Percentiles rank a stretch among this genome's conserved stretches.
Conservation (phyloP, 164 flowering plant genomes). For the Cinnamomum chago region DNA sequence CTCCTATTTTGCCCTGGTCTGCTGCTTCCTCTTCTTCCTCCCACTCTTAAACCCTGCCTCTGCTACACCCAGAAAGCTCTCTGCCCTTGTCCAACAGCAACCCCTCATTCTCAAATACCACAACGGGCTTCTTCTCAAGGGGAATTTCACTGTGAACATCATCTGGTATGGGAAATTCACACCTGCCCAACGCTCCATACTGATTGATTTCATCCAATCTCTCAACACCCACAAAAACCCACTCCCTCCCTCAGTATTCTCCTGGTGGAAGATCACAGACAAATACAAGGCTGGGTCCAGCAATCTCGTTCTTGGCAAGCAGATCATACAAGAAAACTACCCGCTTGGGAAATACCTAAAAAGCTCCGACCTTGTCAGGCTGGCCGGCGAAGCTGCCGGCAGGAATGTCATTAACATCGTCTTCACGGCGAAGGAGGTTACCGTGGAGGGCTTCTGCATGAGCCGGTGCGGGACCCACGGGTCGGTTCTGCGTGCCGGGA, state of each 20-base stretch:
- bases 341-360: conserved; percentile 52
- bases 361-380: conserved; percentile 23
- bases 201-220: conserved; percentile 59
- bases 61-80: conserved; percentile 26
- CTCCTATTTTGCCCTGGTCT: neutral
- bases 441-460: conserved; percentile 52
- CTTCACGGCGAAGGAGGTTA: conserved; percentile 58
- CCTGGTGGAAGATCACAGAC: conserved; percentile 66
- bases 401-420: conserved; percentile 35
- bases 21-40: conserved; percentile 7
- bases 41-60: neutral
- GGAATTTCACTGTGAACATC: conserved; percentile 48
- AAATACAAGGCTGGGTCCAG: conserved; percentile 45
- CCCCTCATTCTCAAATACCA: conserved; percentile 55
- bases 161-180: conserved; percentile 65
- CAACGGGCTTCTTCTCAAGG: conserved; percentile 66
- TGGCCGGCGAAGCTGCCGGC: conserved; percentile 27
- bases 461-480: conserved; percentile 50
- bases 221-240: conserved; percentile 17
- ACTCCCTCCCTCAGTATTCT: conserved; percentile 39
- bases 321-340: conserved; percentile 37
- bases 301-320: conserved; percentile 42
- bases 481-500: conserved; percentile 18
- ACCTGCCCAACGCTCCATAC: conserved; percentile 46
- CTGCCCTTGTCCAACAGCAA: conserved; percentile 35